phyloP scores from a whole-genome alignment of 441 rosid species.

The Mallotus japonicus region DNA sequence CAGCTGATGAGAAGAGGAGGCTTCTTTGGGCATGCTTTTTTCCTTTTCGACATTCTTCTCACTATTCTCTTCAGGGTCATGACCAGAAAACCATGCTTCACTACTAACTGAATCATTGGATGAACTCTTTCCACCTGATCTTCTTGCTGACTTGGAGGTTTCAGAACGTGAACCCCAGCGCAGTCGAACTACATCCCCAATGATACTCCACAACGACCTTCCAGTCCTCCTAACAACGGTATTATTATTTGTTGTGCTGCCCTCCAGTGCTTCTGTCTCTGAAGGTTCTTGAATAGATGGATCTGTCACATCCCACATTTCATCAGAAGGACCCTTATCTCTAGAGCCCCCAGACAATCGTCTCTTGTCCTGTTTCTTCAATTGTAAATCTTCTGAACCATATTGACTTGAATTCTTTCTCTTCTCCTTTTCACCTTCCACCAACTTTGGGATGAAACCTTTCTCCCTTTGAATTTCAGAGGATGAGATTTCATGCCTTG shows the following conservation, averaged over 20 bases:
- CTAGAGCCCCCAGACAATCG: constrained; percentile 51
- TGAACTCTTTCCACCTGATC: constrained; percentile 53
- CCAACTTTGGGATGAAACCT: constrained; percentile 26
- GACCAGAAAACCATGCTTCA: constrained; percentile 88
- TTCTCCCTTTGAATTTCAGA: constrained; percentile 43
- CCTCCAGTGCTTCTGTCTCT: constrained; percentile 42
- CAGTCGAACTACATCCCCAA: constrained; percentile 60
- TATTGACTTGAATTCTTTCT: constrained; percentile 30
- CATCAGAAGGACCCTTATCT: constrained; percentile 79
- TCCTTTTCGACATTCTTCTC: constrained; percentile 51
- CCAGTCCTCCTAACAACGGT: constrained; percentile 56
- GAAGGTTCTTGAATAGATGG: constrained; percentile 50
- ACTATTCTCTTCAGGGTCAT: constrained; percentile 58
- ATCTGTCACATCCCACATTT: constrained; percentile 72
- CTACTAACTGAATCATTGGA: constrained; percentile 61
- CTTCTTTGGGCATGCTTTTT: constrained; percentile 39
- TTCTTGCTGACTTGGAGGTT: constrained; percentile 49
- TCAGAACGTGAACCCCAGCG: constrained; percentile 72
- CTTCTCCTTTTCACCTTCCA: constrained; percentile 31
- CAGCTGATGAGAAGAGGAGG: constrained; percentile 34
- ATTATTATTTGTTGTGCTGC: constrained; percentile 33
- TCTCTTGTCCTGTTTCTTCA: constrained; percentile 41
- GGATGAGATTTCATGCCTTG: constrained; percentile 47
- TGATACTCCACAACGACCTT: constrained; percentile 71
- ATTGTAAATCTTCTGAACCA: constrained; percentile 32